These are phyloP conservation scores for Saccharomyces hybrid DNA, from an alignment of 1,139 yeast species.

Conservation along the genomic window DNA sequence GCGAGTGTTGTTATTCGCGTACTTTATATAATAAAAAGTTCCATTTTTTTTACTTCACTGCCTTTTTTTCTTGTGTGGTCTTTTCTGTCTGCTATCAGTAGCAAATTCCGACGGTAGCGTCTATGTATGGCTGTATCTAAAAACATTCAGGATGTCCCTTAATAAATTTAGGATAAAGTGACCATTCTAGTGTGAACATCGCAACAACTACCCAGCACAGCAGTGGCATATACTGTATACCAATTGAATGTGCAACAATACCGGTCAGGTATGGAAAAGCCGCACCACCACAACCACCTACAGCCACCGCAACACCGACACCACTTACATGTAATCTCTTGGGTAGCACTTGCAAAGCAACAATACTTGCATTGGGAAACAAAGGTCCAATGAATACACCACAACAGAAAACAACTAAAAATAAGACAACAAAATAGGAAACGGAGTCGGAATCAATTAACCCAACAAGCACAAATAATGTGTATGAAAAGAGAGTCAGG, in stretches of 20 bases:
- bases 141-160: slow-evolving; percentile 16
- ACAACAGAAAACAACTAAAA: slow-evolving; percentile 39
- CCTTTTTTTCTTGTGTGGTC: no score
- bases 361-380: slow-evolving; percentile 67
- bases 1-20: no score
- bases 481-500: slow-evolving; percentile 13
- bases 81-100: not conserved
- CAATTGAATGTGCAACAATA: slow-evolving; percentile 29
- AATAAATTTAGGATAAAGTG: slow-evolving; percentile 26
- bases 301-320: slow-evolving; percentile 67
- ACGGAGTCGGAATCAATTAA: slow-evolving; percentile 13
- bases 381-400: slow-evolving; percentile 76
- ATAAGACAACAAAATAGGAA: slow-evolving; percentile 28
- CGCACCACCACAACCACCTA: slow-evolving; percentile 81
- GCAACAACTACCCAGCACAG: slow-evolving; percentile 26
- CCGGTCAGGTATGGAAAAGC: slow-evolving; percentile 60
- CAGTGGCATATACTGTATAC: slow-evolving; percentile 28
- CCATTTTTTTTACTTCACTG: no score
- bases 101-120: no score
- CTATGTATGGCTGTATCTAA: not conserved
- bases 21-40: no score
- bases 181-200: slow-evolving; percentile 30
- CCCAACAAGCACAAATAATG: slow-evolving; percentile 24
- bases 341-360: slow-evolving; percentile 59
- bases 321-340: slow-evolving; percentile 55